A percentile compares a stretch with the other conserved stretches of the same genome.
phyloP scores from a whole-genome alignment of 345 rosid genomes.

The Moricandia arvensis region DNA sequence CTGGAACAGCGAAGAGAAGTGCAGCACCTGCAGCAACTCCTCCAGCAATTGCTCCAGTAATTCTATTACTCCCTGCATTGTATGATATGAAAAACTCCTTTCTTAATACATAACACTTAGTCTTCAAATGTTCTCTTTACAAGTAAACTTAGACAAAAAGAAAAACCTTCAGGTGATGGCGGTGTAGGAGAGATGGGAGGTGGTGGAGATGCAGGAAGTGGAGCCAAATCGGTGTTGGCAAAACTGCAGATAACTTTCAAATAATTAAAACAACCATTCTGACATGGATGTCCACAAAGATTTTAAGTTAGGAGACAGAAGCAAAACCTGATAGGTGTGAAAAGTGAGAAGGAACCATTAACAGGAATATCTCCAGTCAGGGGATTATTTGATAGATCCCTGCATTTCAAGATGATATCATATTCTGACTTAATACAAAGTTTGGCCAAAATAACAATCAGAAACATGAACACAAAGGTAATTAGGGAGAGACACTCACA shows the following conservation, averaged over 20 bases:
- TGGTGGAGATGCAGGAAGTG: constrained; percentile 38
- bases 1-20: constrained; percentile 88
- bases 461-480: constrained; percentile 9
- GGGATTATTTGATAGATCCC: constrained; percentile 39
- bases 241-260: constrained; percentile 36
- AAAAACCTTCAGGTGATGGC: constrained; percentile 38
- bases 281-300: background rate
- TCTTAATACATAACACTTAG: constrained; percentile 15
- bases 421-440: constrained; percentile 8
- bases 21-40: constrained; percentile 99
- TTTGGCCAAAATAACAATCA: no score
- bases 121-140: background rate
- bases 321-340: constrained; percentile 45
- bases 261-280: constrained; percentile 23
- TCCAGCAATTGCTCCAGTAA: constrained; percentile 88
- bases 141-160: constrained; percentile 4
- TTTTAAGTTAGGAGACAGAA: background rate
- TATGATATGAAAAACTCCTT: constrained; percentile 24
- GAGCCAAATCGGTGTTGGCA: constrained; percentile 30
- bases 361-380: constrained; percentile 45
- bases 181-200: constrained; percentile 41
- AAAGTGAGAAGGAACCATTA: constrained; percentile 44
- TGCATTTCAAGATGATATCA: constrained; percentile 29
- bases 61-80: constrained; percentile 50
- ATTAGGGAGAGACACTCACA: constrained; percentile 34